Evolutionary conservation across 257 asterid genomes (phyloP).

Genomic region (Solanum infundibuliforme): DNA sequence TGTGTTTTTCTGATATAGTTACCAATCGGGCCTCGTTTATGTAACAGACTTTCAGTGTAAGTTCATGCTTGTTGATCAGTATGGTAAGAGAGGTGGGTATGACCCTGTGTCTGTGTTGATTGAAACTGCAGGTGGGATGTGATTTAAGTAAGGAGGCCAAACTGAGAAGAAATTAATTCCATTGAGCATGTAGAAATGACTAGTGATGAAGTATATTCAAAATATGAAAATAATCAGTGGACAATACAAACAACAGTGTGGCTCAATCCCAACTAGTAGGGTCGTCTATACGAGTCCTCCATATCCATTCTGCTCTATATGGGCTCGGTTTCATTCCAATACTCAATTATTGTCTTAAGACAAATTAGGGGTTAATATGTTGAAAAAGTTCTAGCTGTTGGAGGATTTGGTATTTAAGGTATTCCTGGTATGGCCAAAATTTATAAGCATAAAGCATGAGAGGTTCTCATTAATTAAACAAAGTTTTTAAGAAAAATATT

Average conservation of each 20-base stretch:
- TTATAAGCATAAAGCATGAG: neutral
- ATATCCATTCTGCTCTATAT: neutral
- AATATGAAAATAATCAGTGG: neutral
- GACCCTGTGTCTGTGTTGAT: neutral
- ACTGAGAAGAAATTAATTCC: neutral
- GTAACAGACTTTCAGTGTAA: neutral
- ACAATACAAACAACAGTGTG: neutral
- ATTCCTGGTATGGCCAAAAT: neutral
- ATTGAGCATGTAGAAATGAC: neutral
- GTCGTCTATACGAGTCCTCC: neutral
- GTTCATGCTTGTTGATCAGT: neutral
- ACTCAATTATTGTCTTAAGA: neutral
- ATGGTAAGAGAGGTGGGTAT: neutral
- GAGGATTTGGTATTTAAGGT: neutral
- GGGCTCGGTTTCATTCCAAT: neutral
- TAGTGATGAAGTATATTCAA: neutral
- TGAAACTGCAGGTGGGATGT: neutral
- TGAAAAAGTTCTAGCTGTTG: neutral
- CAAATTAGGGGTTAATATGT: neutral
- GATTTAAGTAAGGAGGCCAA: neutral
- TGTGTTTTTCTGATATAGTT: neutral
- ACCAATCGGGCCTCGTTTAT: neutral
- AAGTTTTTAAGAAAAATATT: neutral
- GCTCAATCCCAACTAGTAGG: neutral
- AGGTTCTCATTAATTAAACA: neutral